Evolutionary conservation across 1,284 basidiomycete genomes (phyloP).

Genomic region (Tilletia indica): DNA sequence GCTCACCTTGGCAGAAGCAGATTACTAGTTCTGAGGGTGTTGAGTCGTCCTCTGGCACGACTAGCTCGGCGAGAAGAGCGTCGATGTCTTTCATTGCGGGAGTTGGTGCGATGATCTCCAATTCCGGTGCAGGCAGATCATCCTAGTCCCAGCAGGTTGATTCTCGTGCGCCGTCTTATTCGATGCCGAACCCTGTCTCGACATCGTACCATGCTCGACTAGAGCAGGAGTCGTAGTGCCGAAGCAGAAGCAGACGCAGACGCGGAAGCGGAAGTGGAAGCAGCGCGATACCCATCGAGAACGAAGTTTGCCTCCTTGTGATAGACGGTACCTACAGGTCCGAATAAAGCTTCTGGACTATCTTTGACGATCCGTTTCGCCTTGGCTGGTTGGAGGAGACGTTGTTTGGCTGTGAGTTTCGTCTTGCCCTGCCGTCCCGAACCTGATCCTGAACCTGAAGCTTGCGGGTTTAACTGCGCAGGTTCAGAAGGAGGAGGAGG

Average conservation of each 20-base stretch:
- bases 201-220: too few relatives aligned
- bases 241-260: too few relatives aligned
- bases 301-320: slow-evolving; percentile 8
- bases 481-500: not conserved
- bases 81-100: slow-evolving; percentile 10
- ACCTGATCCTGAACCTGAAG: not conserved
- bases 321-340: slow-evolving; percentile 7
- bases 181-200: too few relatives aligned
- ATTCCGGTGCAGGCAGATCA: not conserved
- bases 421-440: not conserved
- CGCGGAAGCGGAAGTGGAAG: not conserved
- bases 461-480: too few relatives aligned
- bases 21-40: not conserved
- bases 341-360: not conserved
- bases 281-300: not conserved
- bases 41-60: not conserved
- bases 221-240: too few relatives aligned
- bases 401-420: slow-evolving; percentile 5
- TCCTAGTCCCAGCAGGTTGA: too few relatives aligned
- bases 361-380: slow-evolving; percentile 11
- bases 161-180: too few relatives aligned
- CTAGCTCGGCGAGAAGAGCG: not conserved
- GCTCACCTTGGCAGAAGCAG: slow-evolving; percentile 13
- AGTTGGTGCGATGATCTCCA: not conserved
- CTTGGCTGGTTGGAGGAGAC: not conserved